Evolutionary conservation across 768 basidiomycete genomes (phyloP), one percentile per base, ranked within the genome.

Genomic region (Arthromyces matolae): DNA sequence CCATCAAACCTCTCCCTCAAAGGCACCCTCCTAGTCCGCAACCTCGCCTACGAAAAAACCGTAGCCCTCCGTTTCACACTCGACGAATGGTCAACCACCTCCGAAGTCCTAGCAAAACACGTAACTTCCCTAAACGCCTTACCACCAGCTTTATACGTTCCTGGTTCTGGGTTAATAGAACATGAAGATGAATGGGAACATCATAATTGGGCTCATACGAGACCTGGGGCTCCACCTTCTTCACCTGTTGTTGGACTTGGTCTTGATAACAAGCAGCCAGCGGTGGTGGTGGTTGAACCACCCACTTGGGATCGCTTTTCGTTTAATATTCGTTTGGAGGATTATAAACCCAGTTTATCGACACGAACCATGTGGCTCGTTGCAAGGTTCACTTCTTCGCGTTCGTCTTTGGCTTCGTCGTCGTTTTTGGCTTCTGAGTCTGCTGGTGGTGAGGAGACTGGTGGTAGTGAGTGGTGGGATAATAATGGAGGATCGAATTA

Each of bases 61-160:
- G 84, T 97, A 37, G 83, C 79, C 0, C 76, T 96, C 0, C 73
- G 94, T 1, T 98, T 94, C 64, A 97, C 95, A 1, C 72, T 95
- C 38, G 95, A 97, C 64, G 83, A 87, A 39, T 98, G 95, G 95
- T 81, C 86, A 53, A 98, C 94, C 3, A 89, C 89, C 0, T 85
- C 82, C 34, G 95, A 98, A 63, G 92, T 96, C 25, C 51, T 65
- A 34, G 84, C 76, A n/a, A 65, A 59, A 37, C 66, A 83, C 51
- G 58, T 68, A 29, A 64, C 64, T n/a, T 75, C 73, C 14, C 59
- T 83, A 22, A 52, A 70, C 3, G 36, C 65, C 6, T 67, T 64
- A 40, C 77, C 71, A 0, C 29, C 6, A 2, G 27, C 29, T 0
- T 13, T 60, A 0, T 56, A 43, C 18, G 39, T 27, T 16, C 39